Base-by-base conservation (phyloP, 2,329 filamentous ascomycete species). In the Onygena corvina region DNA sequence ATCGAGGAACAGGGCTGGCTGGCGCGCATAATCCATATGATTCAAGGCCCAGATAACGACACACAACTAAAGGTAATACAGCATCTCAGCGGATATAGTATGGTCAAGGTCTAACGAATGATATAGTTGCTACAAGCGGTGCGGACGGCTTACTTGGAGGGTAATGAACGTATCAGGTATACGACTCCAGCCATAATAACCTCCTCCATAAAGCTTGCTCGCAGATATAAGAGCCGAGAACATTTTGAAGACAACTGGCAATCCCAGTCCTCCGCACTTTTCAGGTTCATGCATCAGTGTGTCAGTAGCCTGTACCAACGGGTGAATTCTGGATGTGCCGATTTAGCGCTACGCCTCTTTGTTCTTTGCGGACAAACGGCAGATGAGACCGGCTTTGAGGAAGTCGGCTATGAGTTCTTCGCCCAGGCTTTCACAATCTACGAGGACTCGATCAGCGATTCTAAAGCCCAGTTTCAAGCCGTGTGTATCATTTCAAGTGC, bases 1-100 rank as follows among this genome's bases (percentile, higher is more conserved):
- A 81, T 96, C 60, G 90, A 98, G 67, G 92, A 98, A 69, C 92
- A 98, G 72, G 92, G 92, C 47, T 95, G 88, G 88, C 75, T 98
- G 48, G 92, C 92, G 30, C 79, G 92, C 58, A 83, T 98, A 61
- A 81, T 95, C 14, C 92, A 98, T 68, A 73, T 95, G 50, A 79
- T 98, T 47, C 76, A 86, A 50, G 84, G 80, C 38, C 75, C 86
- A 30, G 79, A 93, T 62, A 96, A 96, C 60, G 87, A 94, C 59
- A 93, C 84, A 0, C 92, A 98, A 64, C 92, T 94, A 70, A 87
- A 87, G 67, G 74, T 75, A 65, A 36, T 48, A 33, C 16, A 36
- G 20, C 16, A 42, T 14, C 27, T 36, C 34, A 12, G n/a, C 38
- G 46, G 8, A 47, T 38, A 20, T 27, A 23, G 3, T 36, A 34